These are phyloP conservation scores for Umbelopsis sp. DNA, from an alignment of 371 early-diverging fungal species.

Conservation along the genomic window DNA sequence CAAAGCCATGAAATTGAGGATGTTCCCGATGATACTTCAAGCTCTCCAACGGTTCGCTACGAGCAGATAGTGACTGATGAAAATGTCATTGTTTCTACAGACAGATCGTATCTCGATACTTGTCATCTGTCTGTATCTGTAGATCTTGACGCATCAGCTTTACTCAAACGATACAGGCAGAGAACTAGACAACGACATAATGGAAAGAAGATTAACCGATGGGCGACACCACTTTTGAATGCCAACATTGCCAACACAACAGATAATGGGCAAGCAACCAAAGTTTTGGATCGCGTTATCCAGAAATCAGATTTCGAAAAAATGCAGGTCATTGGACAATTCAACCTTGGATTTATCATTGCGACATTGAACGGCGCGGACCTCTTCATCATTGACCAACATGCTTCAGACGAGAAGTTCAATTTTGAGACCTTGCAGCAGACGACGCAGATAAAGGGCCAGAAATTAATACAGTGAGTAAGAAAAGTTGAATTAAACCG, in stretches of 20 bases:
- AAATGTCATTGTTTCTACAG: neutral
- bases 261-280: conserved; percentile 54
- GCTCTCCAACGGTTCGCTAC: neutral
- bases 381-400: conserved; percentile 97
- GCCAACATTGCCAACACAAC: conserved; percentile 47
- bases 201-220: no score
- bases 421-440: conserved; percentile 88
- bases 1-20: conserved; percentile 21
- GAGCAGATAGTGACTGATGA: conserved; percentile 1
- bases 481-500: neutral
- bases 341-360: conserved; percentile 98
- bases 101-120: neutral
- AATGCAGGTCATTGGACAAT: conserved; percentile 96
- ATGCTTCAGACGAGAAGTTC: conserved; percentile 98
- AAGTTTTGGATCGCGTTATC: conserved; percentile 65
- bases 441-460: conserved; percentile 66
- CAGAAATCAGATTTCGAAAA: conserved; percentile 79
- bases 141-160: neutral
- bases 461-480: conserved; percentile 59
- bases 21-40: conserved; percentile 22
- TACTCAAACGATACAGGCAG: neutral
- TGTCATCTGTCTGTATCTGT: neutral
- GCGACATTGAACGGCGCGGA: conserved; percentile 63
- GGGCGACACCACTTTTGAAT: conserved; percentile 4
- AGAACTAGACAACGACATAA: neutral